phyloP scores from a whole-genome alignment of 2,329 filamentous ascomycete genomes.

The Botrytis elliptica region DNA sequence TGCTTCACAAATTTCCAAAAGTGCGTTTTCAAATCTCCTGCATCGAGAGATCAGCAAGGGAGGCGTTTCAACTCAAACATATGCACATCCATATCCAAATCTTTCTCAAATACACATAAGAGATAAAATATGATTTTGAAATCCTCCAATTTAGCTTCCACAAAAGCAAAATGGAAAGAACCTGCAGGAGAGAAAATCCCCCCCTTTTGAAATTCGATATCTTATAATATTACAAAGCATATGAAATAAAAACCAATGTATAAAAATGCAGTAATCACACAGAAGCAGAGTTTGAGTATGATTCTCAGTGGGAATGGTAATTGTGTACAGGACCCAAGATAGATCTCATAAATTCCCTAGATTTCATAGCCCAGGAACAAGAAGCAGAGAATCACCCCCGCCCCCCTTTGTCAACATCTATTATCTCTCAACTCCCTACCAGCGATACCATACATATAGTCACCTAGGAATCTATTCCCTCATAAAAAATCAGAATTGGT shows the following conservation, averaged over 20 bases:
- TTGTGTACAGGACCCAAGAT: background rate
- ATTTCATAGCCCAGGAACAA: background rate
- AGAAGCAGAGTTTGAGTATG: background rate
- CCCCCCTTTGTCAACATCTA: too few relatives aligned
- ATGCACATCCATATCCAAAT: background rate
- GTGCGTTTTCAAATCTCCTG: background rate
- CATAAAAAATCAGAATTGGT: too few relatives aligned
- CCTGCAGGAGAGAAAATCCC: background rate
- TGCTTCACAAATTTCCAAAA: background rate
- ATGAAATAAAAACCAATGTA: background rate
- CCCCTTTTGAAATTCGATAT: accelerated
- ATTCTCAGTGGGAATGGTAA: background rate
- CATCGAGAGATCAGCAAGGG: accelerated
- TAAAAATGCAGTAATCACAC: background rate
- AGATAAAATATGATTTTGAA: background rate
- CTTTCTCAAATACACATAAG: background rate
- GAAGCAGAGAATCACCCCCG: background rate
- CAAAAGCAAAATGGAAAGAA: background rate
- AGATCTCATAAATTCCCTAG: background rate
- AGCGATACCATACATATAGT: accelerated
- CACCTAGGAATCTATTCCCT: too few relatives aligned
- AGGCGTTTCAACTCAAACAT: background rate
- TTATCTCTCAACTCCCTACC: accelerated
- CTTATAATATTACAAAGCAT: background rate
- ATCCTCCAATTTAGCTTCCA: background rate